Conservation (phyloP, 1,284 basidiomycete species). For the Kwoniella shivajii region DNA sequence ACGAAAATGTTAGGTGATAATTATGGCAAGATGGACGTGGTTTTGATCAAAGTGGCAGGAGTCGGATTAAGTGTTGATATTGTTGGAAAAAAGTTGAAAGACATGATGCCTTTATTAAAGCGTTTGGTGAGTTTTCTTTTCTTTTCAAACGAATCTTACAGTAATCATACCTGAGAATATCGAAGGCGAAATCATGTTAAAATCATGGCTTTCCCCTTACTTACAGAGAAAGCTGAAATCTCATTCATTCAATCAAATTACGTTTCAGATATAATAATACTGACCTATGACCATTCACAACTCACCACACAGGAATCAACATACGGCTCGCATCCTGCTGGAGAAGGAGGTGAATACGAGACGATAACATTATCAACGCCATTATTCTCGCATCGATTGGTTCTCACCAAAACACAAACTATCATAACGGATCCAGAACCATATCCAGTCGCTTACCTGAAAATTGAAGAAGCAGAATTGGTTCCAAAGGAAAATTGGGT, state of each 20-base stretch:
- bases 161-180: no score
- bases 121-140: slow-evolving; percentile 64
- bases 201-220: no score
- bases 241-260: no score
- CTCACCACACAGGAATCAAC: slow-evolving; percentile 62
- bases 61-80: slow-evolving; percentile 79
- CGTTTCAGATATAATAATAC: no score
- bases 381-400: slow-evolving; percentile 77
- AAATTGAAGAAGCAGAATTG: slow-evolving; percentile 69
- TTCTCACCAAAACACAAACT: slow-evolving; percentile 66
- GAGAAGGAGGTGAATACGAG: slow-evolving; percentile 99
- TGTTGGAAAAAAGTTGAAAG: slow-evolving; percentile 73
- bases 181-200: no score
- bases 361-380: slow-evolving; percentile 89
- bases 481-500: slow-evolving; percentile 58
- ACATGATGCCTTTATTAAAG: slow-evolving; percentile 73
- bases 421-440: slow-evolving; percentile 62
- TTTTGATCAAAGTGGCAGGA: slow-evolving; percentile 96
- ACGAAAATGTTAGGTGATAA: slow-evolving; percentile 82
- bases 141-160: not conserved
- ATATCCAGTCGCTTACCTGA: slow-evolving; percentile 81
- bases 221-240: no score
- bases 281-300: not conserved
- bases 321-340: slow-evolving; percentile 93
- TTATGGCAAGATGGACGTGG: slow-evolving; percentile 61